Percentiles rank a stretch among this genome's conserved stretches.
Evolutionary conservation across 2,329 filamentous ascomycete species (phyloP).

Genomic region (Ascochyta viciae-villosae): DNA sequence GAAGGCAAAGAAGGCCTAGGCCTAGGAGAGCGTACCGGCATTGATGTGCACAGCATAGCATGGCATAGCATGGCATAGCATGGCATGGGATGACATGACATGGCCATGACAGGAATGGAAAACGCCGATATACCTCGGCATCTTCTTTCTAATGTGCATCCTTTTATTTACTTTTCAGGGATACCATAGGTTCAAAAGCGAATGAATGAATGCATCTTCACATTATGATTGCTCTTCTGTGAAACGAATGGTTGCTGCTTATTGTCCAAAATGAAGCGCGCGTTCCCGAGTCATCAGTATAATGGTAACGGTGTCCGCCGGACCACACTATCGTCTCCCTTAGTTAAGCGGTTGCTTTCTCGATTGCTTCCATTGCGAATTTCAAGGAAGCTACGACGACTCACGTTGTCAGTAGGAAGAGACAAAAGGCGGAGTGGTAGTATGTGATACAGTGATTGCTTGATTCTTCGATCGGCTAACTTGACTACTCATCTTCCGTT

Average conservation of each 20-base stretch:
- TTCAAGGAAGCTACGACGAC: too few relatives aligned
- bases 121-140: neutral
- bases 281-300: too few relatives aligned
- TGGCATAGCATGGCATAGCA: neutral
- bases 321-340: too few relatives aligned
- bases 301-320: too few relatives aligned
- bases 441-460: conserved; percentile 1
- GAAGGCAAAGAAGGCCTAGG: conserved; percentile 34
- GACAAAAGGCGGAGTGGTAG: neutral
- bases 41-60: neutral
- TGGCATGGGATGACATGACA: neutral
- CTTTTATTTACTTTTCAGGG: conserved; percentile 1
- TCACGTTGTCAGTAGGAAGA: neutral
- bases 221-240: neutral
- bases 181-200: conserved; percentile 17
- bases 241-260: too few relatives aligned
- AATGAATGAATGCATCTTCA: conserved; percentile 9
- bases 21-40: conserved; percentile 1
- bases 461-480: neutral
- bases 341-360: too few relatives aligned
- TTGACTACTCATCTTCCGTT: neutral
- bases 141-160: neutral
- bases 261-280: too few relatives aligned
- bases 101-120: too few relatives aligned
- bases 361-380: too few relatives aligned